A percentile compares a stretch with the other conserved stretches of the same genome.
Conservation (phyloP, 202 grass and related monocot species). For the Dendrocalamus latiflorus region DNA sequence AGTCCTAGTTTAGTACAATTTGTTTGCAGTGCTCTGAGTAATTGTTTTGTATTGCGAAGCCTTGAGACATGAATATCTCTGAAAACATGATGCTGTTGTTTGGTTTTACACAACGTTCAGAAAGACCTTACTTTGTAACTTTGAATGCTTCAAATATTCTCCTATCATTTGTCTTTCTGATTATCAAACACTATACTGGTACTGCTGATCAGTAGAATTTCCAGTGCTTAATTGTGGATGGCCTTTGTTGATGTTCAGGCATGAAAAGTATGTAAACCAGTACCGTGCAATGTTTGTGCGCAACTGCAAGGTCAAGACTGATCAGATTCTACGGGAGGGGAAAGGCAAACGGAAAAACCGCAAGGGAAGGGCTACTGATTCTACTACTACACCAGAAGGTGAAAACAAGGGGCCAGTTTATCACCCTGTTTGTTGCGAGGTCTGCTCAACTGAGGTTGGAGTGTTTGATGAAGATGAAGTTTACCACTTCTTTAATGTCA, state of each 20-base stretch:
- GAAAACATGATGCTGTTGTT: background rate
- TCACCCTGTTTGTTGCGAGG: slow-evolving; percentile 70
- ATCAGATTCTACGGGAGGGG: slow-evolving; percentile 68
- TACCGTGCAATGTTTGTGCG: slow-evolving; percentile 84
- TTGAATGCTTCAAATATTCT: background rate
- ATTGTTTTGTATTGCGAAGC: background rate
- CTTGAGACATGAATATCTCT: background rate
- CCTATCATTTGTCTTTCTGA: background rate
- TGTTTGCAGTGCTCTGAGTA: background rate
- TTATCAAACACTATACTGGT: background rate
- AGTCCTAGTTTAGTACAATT: background rate
- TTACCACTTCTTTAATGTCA: slow-evolving; percentile 94
- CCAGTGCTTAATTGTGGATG: background rate
- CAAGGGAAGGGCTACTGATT: slow-evolving; percentile 33
- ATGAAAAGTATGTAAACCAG: slow-evolving; percentile 88
- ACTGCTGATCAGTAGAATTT: background rate
- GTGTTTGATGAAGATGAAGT: slow-evolving; percentile 82
- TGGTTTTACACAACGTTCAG: background rate
- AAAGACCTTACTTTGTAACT: background rate
- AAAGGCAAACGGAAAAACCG: slow-evolving; percentile 50
- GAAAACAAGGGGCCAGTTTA: slow-evolving; percentile 34
- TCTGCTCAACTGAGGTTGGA: slow-evolving; percentile 90
- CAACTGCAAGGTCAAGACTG: slow-evolving; percentile 74
- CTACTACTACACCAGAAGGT: slow-evolving; percentile 22
- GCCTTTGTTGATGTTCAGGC: slow-evolving; percentile 41